Evolutionary conservation across 257 asterid genomes (phyloP).

Genomic region (Fraxinus americana): DNA sequence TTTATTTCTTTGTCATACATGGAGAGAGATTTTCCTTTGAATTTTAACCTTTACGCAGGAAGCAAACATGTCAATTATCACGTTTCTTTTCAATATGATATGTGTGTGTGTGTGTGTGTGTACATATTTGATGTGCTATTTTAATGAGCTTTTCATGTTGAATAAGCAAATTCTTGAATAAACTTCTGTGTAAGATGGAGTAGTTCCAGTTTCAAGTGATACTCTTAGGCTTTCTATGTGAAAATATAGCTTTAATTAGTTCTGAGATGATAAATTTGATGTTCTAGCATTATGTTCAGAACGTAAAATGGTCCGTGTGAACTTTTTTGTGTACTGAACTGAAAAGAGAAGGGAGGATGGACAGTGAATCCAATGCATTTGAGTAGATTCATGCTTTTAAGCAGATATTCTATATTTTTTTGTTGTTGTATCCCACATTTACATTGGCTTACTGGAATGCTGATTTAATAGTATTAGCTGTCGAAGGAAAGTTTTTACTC

Average conservation of each 20-base stretch:
- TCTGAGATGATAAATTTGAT: neutral
- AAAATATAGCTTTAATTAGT: neutral
- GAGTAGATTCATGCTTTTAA: too few relatives aligned
- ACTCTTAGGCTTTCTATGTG: neutral
- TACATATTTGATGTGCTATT: neutral
- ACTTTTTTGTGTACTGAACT: neutral
- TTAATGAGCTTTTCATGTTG: neutral
- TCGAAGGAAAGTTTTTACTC: too few relatives aligned
- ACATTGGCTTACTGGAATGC: too few relatives aligned
- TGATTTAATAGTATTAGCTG: too few relatives aligned
- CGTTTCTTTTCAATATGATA: neutral
- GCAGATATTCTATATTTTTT: too few relatives aligned
- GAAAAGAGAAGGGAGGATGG: neutral
- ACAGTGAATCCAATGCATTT: neutral
- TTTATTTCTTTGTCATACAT: neutral
- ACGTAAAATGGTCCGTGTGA: neutral
- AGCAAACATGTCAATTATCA: neutral
- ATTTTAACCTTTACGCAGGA: neutral
- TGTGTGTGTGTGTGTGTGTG: neutral
- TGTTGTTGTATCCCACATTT: too few relatives aligned
- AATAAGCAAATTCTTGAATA: neutral
- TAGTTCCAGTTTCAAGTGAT: neutral
- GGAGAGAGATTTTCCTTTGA: neutral
- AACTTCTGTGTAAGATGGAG: neutral
- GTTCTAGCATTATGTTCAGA: neutral